Evolutionary conservation across 1,284 basidiomycete species (phyloP).

Genomic region (Bondarzewia mesenterica): DNA sequence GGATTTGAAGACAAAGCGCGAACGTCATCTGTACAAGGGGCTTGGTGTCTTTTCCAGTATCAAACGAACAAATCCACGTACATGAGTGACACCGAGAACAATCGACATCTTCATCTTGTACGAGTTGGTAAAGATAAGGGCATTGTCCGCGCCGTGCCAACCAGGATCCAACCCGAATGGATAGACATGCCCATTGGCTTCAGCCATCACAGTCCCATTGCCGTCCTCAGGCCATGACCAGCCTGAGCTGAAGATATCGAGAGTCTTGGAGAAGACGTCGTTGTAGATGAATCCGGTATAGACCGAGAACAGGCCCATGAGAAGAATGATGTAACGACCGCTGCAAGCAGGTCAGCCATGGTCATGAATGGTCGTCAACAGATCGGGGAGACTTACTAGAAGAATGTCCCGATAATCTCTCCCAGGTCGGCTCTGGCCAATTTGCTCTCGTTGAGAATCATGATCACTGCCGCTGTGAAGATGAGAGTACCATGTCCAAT

Average conservation of each 20-base stretch:
- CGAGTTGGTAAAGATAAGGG: slow-evolving; percentile 92
- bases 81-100: slow-evolving; percentile 93
- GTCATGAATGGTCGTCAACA: slow-evolving; percentile 88
- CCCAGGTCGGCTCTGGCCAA: slow-evolving; percentile 72
- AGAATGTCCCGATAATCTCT: slow-evolving; percentile 90
- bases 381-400: slow-evolving; percentile 82
- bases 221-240: slow-evolving; percentile 70
- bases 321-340: slow-evolving; percentile 1
- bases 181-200: slow-evolving; percentile 67
- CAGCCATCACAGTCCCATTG: slow-evolving; percentile 44
- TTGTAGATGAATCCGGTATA: slow-evolving; percentile 99
- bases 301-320: slow-evolving; percentile 59
- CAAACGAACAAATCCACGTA: slow-evolving; percentile 33
- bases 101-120: slow-evolving; percentile 99
- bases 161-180: slow-evolving; percentile 92
- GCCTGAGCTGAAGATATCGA: slow-evolving; percentile 77
- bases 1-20: slow-evolving; percentile 90
- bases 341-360: slow-evolving; percentile 40
- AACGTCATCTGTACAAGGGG: slow-evolving; percentile 73
- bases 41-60: slow-evolving; percentile 7
- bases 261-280: slow-evolving; percentile 94
- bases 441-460: slow-evolving; percentile 84
- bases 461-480: slow-evolving; percentile 66
- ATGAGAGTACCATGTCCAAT: slow-evolving; percentile 92
- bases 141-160: slow-evolving; percentile 94